Conservation (phyloP, 331 rosid species). For the Malus hybrid region DNA sequence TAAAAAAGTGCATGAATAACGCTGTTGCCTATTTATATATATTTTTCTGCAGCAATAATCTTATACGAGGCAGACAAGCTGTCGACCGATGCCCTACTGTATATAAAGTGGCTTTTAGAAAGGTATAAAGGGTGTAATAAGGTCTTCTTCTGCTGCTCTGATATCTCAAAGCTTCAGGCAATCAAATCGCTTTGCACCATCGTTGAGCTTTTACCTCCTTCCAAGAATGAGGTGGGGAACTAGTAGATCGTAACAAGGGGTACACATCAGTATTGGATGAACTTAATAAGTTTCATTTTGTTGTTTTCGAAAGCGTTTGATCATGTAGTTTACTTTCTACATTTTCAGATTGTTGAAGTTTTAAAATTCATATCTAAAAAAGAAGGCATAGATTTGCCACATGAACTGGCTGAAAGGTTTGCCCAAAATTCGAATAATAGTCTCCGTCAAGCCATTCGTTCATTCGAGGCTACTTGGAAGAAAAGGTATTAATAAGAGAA, state of each 20-base stretch:
- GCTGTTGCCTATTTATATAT: neutral
- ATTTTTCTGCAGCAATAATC: slow-evolving; percentile 45
- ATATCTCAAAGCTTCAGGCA: slow-evolving; percentile 61
- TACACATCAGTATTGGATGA: neutral
- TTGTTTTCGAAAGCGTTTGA: neutral
- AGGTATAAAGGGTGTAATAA: slow-evolving; percentile 56
- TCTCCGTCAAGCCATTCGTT: slow-evolving; percentile 74
- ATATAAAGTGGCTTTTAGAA: slow-evolving; percentile 77
- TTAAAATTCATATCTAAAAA: slow-evolving; percentile 42
- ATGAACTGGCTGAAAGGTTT: slow-evolving; percentile 30
- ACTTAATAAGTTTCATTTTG: neutral
- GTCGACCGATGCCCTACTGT: slow-evolving; percentile 53
- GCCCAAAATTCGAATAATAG: slow-evolving; percentile 49
- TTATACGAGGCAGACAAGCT: slow-evolving; percentile 66
- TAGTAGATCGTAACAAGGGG: neutral
- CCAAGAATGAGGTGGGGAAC: slow-evolving; percentile 48
- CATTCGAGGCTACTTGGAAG: slow-evolving; percentile 70
- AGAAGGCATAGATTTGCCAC: slow-evolving; percentile 47
- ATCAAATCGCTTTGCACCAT: slow-evolving; percentile 52
- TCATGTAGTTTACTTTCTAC: neutral
- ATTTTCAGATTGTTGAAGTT: slow-evolving; percentile 51
- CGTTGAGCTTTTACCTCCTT: slow-evolving; percentile 52
- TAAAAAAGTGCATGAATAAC: neutral
- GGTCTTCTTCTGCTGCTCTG: slow-evolving; percentile 83
- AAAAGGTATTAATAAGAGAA: slow-evolving; percentile 25